Evolutionary conservation across 257 asterid genomes (phyloP).

Genomic region (Fraxinus excelsior): DNA sequence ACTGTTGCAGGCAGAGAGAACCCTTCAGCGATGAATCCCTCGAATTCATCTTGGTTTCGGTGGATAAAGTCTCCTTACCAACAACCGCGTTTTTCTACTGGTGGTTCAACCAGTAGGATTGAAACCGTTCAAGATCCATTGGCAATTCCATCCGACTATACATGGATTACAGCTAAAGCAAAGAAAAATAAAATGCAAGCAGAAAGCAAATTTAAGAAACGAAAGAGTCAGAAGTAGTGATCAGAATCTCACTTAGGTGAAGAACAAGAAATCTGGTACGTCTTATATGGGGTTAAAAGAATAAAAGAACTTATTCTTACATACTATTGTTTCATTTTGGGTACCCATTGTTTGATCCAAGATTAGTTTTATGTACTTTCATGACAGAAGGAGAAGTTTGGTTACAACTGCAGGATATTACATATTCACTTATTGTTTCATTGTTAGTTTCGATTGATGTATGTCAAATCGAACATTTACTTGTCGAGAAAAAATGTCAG

Average conservation of each 20-base stretch:
- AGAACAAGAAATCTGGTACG: no score
- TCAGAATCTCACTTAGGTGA: not conserved
- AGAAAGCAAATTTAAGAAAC: constrained; percentile 68
- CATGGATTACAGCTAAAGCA: constrained; percentile 81
- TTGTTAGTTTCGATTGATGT: not conserved
- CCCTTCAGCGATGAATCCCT: constrained; percentile 29
- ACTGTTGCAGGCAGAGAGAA: constrained; percentile 24
- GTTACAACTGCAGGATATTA: no score
- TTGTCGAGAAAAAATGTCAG: not conserved
- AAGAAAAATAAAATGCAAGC: constrained; percentile 90
- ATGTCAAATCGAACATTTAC: not conserved
- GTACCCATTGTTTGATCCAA: constrained; percentile 14
- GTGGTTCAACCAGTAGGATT: constrained; percentile 54
- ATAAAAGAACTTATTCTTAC: constrained; percentile 22
- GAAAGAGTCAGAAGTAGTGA: constrained; percentile 53
- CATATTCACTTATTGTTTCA: no score
- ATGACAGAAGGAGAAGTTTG: not conserved
- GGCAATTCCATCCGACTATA: constrained; percentile 71
- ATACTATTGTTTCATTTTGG: constrained; percentile 21
- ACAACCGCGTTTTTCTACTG: constrained; percentile 51
- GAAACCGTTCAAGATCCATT: constrained; percentile 78
- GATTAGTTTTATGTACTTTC: not conserved
- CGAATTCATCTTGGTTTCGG: constrained; percentile 84
- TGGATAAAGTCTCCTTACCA: constrained; percentile 86
- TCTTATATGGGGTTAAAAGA: no score